Evolutionary conservation across 2,329 filamentous ascomycete genomes (phyloP), one percentile per base, ranked within the genome.

Genomic region (Ascosphaera acerosa): DNA sequence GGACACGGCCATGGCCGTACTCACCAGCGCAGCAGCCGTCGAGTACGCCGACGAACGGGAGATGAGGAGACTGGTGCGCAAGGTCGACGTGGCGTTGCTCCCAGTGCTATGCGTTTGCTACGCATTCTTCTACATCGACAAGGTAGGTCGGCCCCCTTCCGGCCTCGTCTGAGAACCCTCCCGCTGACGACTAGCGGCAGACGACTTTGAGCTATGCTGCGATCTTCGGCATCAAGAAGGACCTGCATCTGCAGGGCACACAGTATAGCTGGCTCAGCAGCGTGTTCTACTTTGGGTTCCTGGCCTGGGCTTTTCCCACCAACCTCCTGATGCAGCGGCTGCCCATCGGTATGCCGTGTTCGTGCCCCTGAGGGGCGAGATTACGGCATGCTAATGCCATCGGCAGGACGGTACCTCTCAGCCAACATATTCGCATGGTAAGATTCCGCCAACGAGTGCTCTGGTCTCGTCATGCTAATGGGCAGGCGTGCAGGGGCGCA

Each of bases 191-290:
- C n/a, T n/a, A n/a, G n/a, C n/a, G n/a, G 14, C 16, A 68, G 51
- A 68, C 64, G 0, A 67, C 61, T 0, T 47, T 68, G 18, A 65
- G 59, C 1, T 73, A 71, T 38, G 68, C 70, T 0, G 67, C 69
- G 14, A 66, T 74, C 31, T 71, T 73, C 35, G 66, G 66, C 1
- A 63, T 75, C 35, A 54, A 57, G 15, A 57, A 68, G 2, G 66
- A 70, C 36, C 53, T 72, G 6, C 38, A 58, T 10, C 52, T 73
- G 1, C 50, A 57, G n/a, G 64, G 64, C 2, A 56, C 58, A 0
- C 52, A 70, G 37, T 73, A 72, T 40, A 63, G 52, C 35, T 67
- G 62, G 58, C 48, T 66, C 0, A 57, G 51, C 20, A 58, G 53
- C 35, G 55, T 65, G 10, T 68, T 66, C 44, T 64, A 66, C 37